Percentiles rank a stretch among this genome's conserved stretches.
Evolutionary conservation across 2,329 filamentous ascomycete genomes (phyloP).

Genomic region (Paecilomyces dactylethromorphus): DNA sequence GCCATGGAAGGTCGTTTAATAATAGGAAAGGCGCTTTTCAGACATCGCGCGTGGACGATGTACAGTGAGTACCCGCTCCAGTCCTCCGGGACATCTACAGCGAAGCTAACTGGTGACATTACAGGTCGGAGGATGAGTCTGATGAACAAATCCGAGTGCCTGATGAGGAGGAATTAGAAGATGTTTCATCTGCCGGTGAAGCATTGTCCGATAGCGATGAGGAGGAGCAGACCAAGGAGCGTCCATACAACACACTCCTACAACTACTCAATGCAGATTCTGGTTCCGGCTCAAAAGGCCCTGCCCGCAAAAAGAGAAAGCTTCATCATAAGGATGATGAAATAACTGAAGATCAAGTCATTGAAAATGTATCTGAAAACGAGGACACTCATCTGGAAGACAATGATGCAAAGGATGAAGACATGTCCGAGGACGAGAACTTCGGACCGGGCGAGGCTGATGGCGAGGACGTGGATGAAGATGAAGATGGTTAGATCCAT

Average conservation of each 20-base stretch:
- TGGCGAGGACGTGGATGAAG: slow-evolving; percentile 32
- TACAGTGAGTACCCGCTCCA: slow-evolving; percentile 23
- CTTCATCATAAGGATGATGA: slow-evolving; percentile 31
- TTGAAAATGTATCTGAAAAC: slow-evolving; percentile 20
- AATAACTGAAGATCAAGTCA: slow-evolving; percentile 15
- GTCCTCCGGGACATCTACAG: background rate
- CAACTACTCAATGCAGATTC: slow-evolving; percentile 45
- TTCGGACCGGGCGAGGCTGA: slow-evolving; percentile 19
- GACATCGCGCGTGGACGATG: slow-evolving; percentile 32
- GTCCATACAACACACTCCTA: slow-evolving; percentile 52
- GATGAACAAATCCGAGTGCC: slow-evolving; percentile 15
- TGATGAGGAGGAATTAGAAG: slow-evolving; percentile 33
- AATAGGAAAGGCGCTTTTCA: slow-evolving; percentile 23
- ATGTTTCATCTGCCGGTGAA: slow-evolving; percentile 30
- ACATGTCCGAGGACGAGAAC: slow-evolving; percentile 16
- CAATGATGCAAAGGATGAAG: slow-evolving; percentile 35
- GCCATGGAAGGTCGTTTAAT: slow-evolving; percentile 18
- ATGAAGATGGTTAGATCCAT: slow-evolving; percentile 23
- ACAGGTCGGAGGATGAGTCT: slow-evolving; percentile 23
- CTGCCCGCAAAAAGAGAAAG: slow-evolving; percentile 49
- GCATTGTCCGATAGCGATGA: slow-evolving; percentile 36
- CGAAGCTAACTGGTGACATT: slow-evolving; percentile 8
- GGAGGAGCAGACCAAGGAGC: slow-evolving; percentile 33
- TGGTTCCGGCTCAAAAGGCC: slow-evolving; percentile 29
- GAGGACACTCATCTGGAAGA: slow-evolving; percentile 30